Conservation (phyloP, 2,329 filamentous ascomycete genomes). For the Venturia oleaginea region DNA sequence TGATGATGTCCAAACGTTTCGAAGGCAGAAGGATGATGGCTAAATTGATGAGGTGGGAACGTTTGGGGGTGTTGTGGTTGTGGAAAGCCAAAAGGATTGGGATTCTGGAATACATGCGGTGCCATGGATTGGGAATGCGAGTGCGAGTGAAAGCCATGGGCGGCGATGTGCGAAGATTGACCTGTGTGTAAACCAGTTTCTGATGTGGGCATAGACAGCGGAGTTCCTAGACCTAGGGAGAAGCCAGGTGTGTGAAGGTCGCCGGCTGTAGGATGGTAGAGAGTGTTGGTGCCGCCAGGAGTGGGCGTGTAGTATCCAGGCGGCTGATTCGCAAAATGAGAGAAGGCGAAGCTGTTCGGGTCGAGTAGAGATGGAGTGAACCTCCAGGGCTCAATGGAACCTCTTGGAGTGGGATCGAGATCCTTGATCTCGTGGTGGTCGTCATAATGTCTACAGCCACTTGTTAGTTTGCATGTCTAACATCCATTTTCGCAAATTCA, state of each 20-base stretch:
- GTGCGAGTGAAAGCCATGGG: conserved; percentile 55
- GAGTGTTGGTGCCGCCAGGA: conserved; percentile 66
- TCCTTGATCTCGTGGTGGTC: conserved; percentile 53
- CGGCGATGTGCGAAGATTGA: conserved; percentile 50
- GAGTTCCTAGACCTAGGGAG: conserved; percentile 66
- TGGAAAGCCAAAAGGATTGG: conserved; percentile 58
- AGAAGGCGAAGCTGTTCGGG: conserved; percentile 72
- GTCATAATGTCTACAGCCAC: conserved; percentile 31
- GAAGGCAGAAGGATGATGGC: conserved; percentile 71
- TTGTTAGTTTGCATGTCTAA: neutral
- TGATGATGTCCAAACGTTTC: conserved; percentile 63
- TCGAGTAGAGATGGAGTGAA: conserved; percentile 87
- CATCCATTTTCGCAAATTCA: neutral
- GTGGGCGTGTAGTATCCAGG: conserved; percentile 84
- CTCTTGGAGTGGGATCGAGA: conserved; percentile 73
- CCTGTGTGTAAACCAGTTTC: conserved; percentile 55
- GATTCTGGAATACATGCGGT: conserved; percentile 46
- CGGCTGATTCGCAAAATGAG: conserved; percentile 67
- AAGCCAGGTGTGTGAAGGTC: conserved; percentile 79
- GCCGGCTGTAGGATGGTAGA: conserved; percentile 75
- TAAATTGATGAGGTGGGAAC: conserved; percentile 71
- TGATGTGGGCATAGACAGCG: conserved; percentile 70
- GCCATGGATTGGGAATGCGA: conserved; percentile 21
- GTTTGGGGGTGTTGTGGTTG: conserved; percentile 37
- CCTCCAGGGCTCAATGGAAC: conserved; percentile 71